Conservation (phyloP, 2,329 filamentous ascomycete genomes). For the Colletotrichum sp. region DNA sequence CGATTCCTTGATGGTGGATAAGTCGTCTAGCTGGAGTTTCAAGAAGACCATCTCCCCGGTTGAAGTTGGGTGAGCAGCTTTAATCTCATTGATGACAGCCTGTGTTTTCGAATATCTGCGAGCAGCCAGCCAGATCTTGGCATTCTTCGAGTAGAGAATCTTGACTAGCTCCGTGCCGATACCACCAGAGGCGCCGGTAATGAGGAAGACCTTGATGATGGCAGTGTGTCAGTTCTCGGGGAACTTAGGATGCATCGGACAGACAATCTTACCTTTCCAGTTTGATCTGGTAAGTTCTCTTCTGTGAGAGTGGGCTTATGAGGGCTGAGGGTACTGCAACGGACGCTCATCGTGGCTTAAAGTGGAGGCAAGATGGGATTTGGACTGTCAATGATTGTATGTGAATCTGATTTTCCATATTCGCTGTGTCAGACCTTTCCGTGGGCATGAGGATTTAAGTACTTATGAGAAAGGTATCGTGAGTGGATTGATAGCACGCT, state of each 20-base stretch:
- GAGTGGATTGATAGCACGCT: not conserved
- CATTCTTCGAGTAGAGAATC: not conserved
- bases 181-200: not conserved
- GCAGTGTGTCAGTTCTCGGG: not conserved
- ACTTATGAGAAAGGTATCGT: rapidly evolving
- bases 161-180: not conserved
- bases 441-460: not conserved
- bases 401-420: not conserved
- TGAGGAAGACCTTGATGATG: not conserved
- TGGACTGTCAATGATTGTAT: not conserved
- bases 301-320: not conserved
- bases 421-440: not conserved
- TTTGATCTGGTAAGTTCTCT: not conserved
- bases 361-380: not conserved
- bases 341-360: not conserved
- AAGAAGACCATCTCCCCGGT: not conserved
- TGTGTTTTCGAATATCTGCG: not conserved
- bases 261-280: rapidly evolving
- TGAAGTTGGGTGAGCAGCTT: not conserved
- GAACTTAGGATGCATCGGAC: not conserved
- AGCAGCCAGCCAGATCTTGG: not conserved
- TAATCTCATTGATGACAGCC: not conserved
- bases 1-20: not conserved
- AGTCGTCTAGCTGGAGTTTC: not conserved
- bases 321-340: not conserved